Evolutionary conservation across 164 flowering plant species (phyloP), one percentile per base, ranked within the genome.

Genomic region (Chloranthus sessilifolius): DNA sequence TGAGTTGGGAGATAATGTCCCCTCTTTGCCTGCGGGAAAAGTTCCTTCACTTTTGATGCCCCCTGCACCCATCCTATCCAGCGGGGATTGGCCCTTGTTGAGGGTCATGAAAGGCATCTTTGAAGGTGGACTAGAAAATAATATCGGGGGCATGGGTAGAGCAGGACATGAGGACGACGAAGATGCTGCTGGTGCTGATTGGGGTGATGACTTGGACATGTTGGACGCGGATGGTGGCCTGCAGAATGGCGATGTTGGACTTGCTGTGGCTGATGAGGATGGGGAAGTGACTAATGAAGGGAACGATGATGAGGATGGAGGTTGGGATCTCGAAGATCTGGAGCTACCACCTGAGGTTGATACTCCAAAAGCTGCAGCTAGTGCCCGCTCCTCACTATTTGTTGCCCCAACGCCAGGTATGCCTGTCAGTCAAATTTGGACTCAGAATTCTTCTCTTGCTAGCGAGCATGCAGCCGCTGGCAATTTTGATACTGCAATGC

Each of bases 391-490:
- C 17, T 50, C 81, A 11, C 72, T 55, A 7, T 87, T 90, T 73
- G 86, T 84, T 17, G 69, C 85, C 21, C 97, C 94, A 8, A 73
- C 77, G 36, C 83, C 76, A 26, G 97, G 97, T 12, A 79, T 81
- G 83, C 81, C 94, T 34, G 86, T 79, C 1, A 82, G 81, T 68
- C 95, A 82, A 68, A 80, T 82, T 34, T 87, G 97, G 97, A 71
- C 49, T 25, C 94, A 84, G 65, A 74, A 56, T 46, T 90, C 95
- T 1, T 82, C 94, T 46, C 85, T 90, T 59, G 91, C 95, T 34
- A 88, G 88, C 19, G 97, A 87, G 52, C 97, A 90, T 69, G 97
- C 94, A 24, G 97, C 97, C 29, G 94, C 94, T 48, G 97, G 95
- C 22, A 77, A 83, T 55, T 88, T 85, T 29, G 88, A 82, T 29